Evolutionary conservation across 306 rosid species (phyloP).

Genomic region (Gastrolobium bilobum): DNA sequence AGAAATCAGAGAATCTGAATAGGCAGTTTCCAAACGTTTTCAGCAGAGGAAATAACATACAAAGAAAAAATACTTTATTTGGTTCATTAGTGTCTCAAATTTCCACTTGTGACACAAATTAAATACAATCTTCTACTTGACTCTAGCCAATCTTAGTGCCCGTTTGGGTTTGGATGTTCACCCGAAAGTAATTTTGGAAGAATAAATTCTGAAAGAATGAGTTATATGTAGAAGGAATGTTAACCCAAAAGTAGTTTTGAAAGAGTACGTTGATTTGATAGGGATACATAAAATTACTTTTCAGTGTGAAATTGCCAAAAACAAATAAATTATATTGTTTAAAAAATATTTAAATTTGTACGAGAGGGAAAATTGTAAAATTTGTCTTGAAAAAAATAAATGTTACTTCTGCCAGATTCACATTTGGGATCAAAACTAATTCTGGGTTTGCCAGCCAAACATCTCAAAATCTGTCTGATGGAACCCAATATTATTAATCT

Average conservation of each 20-base stretch:
- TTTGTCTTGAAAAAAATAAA: background rate
- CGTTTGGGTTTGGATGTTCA: background rate
- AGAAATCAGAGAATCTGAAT: slow-evolving; percentile 15
- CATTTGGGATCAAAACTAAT: slow-evolving; percentile 17
- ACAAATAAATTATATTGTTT: background rate
- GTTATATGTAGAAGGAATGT: background rate
- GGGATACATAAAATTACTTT: slow-evolving; percentile 2
- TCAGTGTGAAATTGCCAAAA: background rate
- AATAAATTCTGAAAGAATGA: slow-evolving; percentile 4
- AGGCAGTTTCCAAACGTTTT: background rate
- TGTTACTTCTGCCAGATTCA: background rate
- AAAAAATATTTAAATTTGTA: background rate
- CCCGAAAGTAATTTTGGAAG: background rate
- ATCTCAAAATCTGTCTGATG: background rate
- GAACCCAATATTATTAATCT: too few species aligned
- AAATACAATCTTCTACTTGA: slow-evolving; percentile 35
- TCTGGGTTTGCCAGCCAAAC: slow-evolving; percentile 24
- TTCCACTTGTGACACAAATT: slow-evolving; percentile 28
- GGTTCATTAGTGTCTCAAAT: slow-evolving; percentile 1
- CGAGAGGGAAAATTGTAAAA: slow-evolving; percentile 17
- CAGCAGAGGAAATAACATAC: slow-evolving; percentile 24
- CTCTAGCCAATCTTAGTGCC: background rate
- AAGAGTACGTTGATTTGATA: background rate
- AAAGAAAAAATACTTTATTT: slow-evolving; percentile 4
- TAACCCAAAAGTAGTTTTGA: slow-evolving; percentile 18